Percentiles rank a stretch among this genome's conserved stretches.
Conservation (phyloP, 1,284 basidiomycete species). For the Leccinum angustisporum region DNA sequence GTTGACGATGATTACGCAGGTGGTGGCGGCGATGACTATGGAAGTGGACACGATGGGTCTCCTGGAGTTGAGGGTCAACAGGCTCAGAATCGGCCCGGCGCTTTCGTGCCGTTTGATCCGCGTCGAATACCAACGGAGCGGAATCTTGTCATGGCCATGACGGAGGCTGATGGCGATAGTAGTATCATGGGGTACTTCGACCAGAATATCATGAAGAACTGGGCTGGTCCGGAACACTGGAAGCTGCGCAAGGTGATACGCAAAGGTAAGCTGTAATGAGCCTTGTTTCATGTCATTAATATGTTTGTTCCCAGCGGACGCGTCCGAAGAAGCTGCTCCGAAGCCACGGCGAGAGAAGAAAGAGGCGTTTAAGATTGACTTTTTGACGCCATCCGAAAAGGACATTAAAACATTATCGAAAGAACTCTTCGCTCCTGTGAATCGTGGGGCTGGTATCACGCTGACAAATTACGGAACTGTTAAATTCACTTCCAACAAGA, state of each 20-base stretch:
- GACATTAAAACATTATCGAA: constrained; percentile 72
- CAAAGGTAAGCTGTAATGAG: constrained; percentile 53
- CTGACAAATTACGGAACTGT: constrained; percentile 49
- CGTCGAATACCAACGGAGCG: constrained; percentile 66
- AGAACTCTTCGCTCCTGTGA: constrained; percentile 79
- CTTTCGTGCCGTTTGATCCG: constrained; percentile 79
- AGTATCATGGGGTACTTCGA: constrained; percentile 95
- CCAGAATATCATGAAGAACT: constrained; percentile 86
- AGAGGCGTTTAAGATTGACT: constrained; percentile 88
- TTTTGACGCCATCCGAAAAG: constrained; percentile 63
- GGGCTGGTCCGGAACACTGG: constrained; percentile 99
- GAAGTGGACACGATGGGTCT: constrained; percentile 41
- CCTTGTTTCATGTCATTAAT: constrained; percentile 5
- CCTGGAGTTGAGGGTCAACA: constrained; percentile 42
- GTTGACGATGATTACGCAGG: constrained; percentile 53
- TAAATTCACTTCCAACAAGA: constrained; percentile 48
- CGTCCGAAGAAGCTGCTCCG: constrained; percentile 44
- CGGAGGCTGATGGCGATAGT: constrained; percentile 58
- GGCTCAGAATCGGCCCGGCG: constrained; percentile 43
- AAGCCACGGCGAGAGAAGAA: constrained; percentile 77
- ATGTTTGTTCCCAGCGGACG: constrained; percentile 44
- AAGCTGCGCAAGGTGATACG: constrained; percentile 80
- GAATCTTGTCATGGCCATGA: constrained; percentile 85
- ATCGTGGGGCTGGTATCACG: constrained; percentile 64
- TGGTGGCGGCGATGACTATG: constrained; percentile 46